A percentile compares a stretch with the other conserved stretches of the same genome.
Conservation (phyloP, 2,329 filamentous ascomycete species). For the Teratosphaeria nubilosa region DNA sequence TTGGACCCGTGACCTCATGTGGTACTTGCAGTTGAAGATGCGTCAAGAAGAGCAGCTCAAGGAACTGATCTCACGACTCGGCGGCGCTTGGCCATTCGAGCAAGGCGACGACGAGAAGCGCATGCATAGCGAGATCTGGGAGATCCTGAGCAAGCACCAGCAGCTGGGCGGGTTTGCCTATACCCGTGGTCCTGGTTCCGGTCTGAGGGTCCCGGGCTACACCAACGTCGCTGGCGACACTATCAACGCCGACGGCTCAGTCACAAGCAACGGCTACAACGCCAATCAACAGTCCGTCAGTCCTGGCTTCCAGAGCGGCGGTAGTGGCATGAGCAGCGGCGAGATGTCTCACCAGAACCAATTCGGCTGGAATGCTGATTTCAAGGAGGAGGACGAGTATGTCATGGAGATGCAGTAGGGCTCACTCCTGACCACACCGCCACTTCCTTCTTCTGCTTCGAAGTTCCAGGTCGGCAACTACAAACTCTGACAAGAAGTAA, state of each 20-base stretch:
- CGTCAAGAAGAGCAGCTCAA: slow-evolving; percentile 81
- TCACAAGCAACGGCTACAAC: slow-evolving; percentile 13
- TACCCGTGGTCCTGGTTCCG: slow-evolving; percentile 70
- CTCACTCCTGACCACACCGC: background rate
- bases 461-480: background rate
- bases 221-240: slow-evolving; percentile 84
- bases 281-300: slow-evolving; percentile 33
- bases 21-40: slow-evolving; percentile 82
- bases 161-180: slow-evolving; percentile 63
- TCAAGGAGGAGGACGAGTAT: slow-evolving; percentile 94
- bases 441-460: background rate
- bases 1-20: slow-evolving; percentile 97
- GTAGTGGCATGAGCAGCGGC: slow-evolving; percentile 48
- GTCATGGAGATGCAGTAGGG: slow-evolving; percentile 55
- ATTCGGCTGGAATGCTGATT: slow-evolving; percentile 42
- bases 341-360: slow-evolving; percentile 42
- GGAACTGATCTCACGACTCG: slow-evolving; percentile 61
- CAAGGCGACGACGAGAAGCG: slow-evolving; percentile 85
- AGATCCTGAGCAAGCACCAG: slow-evolving; percentile 75
- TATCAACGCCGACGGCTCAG: slow-evolving; percentile 50
- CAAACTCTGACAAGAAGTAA: background rate
- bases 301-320: slow-evolving; percentile 52
- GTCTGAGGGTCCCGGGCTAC: slow-evolving; percentile 82
- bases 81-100: slow-evolving; percentile 68
- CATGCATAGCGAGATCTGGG: slow-evolving; percentile 87